Evolutionary conservation across 345 rosid genomes (phyloP).

Genomic region (Salix exigua): DNA sequence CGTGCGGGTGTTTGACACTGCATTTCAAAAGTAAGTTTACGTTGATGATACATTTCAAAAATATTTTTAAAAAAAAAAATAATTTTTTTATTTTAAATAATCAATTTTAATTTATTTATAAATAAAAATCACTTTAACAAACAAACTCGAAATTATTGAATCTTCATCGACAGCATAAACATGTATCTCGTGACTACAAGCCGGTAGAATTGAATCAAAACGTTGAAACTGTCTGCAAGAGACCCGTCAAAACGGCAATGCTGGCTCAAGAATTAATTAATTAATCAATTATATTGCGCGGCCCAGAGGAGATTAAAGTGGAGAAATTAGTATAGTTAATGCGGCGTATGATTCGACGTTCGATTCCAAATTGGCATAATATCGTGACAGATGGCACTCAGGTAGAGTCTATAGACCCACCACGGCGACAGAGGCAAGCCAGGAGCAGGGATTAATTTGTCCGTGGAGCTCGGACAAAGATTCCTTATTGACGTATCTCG

Average conservation of each 20-base stretch:
- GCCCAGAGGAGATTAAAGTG: background rate
- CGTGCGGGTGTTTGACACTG: too few species aligned
- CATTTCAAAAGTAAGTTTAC: too few species aligned
- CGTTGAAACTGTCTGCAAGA: background rate
- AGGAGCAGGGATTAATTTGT: background rate
- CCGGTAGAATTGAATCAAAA: background rate
- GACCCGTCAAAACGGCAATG: conserved; percentile 1
- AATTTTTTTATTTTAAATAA: too few species aligned
- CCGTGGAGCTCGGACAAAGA: background rate
- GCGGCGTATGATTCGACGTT: background rate
- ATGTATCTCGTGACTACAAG: background rate
- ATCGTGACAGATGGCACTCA: conserved; percentile 12
- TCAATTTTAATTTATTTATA: too few species aligned
- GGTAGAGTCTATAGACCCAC: background rate
- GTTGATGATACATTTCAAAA: too few species aligned
- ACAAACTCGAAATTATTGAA: too few species aligned
- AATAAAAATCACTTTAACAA: too few species aligned
- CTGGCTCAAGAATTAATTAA: background rate
- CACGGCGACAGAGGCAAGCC: background rate
- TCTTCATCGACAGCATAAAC: background rate
- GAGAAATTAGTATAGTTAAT: background rate
- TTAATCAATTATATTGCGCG: background rate
- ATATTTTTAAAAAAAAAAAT: too few species aligned
- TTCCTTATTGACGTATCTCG: background rate
- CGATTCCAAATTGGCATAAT: background rate